Percentiles rank a stretch among this genome's conserved stretches.
These are phyloP conservation scores for Podospora appendiculata DNA, from an alignment of 495 filamentous ascomycete species.

Conservation along the genomic window DNA sequence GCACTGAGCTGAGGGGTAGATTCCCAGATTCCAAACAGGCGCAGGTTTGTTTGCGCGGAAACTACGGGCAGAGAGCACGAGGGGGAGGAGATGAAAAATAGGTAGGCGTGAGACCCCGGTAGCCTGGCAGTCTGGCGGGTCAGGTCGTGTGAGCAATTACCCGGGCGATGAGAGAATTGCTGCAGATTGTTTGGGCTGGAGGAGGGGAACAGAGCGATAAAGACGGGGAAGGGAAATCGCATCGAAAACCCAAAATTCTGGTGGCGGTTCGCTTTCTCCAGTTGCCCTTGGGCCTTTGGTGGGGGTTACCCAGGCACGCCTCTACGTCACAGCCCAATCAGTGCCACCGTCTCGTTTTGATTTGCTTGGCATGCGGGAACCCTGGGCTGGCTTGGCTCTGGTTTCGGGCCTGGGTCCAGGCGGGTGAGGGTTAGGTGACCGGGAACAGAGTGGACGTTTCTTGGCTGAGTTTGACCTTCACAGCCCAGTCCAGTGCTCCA, in stretches of 20 bases:
- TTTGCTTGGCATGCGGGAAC: conserved; percentile 16
- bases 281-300: conserved; percentile 7
- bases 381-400: conserved; percentile 1
- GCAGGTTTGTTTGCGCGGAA: neutral
- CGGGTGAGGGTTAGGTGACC: too few relatives aligned
- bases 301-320: conserved; percentile 19
- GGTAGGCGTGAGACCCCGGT: neutral
- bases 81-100: neutral
- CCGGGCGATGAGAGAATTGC: neutral
- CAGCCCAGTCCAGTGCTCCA: too few relatives aligned
- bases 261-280: conserved; percentile 17
- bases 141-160: neutral
- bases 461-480: too few relatives aligned
- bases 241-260: conserved; percentile 12
- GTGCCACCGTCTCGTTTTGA: neutral
- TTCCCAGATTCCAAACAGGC: neutral
- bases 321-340: conserved; percentile 12
- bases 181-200: neutral
- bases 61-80: neutral
- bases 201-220: neutral
- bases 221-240: neutral
- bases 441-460: too few relatives aligned
- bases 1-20: neutral
- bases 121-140: neutral
- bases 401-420: too few relatives aligned